Percentiles rank a stretch among this genome's conserved stretches.
These are phyloP conservation scores for Penicillium cinerascens DNA, from an alignment of 495 filamentous ascomycete species.

Conservation along the genomic window DNA sequence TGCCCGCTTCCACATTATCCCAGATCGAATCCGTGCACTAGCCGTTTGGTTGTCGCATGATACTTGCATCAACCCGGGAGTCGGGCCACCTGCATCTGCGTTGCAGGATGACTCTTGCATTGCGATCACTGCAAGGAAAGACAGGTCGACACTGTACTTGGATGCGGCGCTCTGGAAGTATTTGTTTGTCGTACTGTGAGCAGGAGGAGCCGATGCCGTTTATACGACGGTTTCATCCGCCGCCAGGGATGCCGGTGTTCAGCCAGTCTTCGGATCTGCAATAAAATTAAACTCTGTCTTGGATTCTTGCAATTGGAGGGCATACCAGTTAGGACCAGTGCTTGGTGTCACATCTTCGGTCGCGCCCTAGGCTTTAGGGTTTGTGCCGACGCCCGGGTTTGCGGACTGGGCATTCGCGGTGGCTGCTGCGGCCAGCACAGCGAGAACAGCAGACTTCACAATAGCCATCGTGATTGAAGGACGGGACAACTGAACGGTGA, in stretches of 20 bases:
- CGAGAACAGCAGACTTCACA: constrained; percentile 8
- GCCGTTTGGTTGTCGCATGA: constrained; percentile 33
- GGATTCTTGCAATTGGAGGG: background rate
- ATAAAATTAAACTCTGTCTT: background rate
- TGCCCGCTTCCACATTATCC: constrained; percentile 35
- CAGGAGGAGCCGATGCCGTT: constrained; percentile 22
- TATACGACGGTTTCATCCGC: constrained; percentile 32
- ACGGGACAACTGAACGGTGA: background rate
- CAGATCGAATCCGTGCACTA: constrained; percentile 28
- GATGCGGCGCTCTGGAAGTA: constrained; percentile 31
- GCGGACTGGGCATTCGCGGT: constrained; percentile 19
- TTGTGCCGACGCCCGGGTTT: constrained; percentile 25
- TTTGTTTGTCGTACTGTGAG: constrained; percentile 22
- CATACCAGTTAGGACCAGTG: constrained; percentile 29
- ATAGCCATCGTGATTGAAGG: constrained; percentile 2
- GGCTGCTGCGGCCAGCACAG: constrained; percentile 7
- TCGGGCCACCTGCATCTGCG: constrained; percentile 28
- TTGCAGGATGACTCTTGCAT: constrained; percentile 40
- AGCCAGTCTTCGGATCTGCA: constrained; percentile 34
- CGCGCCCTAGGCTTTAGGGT: constrained; percentile 28
- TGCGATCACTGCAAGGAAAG: constrained; percentile 32
- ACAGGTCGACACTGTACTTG: constrained; percentile 29
- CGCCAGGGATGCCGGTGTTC: constrained; percentile 27
- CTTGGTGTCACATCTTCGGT: constrained; percentile 25
- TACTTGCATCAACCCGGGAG: constrained; percentile 36